A percentile compares a stretch with the other conserved stretches of the same genome.
Conservation (phyloP, 441 rosid species). For the Aleurites moluccanus region DNA sequence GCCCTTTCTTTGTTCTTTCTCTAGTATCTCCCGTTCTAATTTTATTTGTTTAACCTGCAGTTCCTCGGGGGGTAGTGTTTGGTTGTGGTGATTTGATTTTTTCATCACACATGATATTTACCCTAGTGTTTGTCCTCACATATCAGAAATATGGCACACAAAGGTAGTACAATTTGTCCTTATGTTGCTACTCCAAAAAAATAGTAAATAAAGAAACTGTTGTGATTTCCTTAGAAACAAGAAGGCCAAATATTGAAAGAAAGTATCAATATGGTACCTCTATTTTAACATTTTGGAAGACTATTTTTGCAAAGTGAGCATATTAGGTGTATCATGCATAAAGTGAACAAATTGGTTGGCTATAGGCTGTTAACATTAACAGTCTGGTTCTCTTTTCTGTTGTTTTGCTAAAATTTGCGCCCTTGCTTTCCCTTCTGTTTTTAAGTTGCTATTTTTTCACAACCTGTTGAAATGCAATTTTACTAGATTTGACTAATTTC, state of each 20-base stretch:
- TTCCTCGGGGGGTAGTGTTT: slow-evolving; percentile 84
- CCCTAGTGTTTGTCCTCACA: slow-evolving; percentile 86
- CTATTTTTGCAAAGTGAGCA: not conserved
- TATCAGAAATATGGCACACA: slow-evolving; percentile 90
- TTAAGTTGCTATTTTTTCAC: not conserved
- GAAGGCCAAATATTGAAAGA: not conserved
- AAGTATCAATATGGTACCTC: not conserved
- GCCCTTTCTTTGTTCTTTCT: slow-evolving; percentile 17
- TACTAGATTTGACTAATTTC: slow-evolving; percentile 12
- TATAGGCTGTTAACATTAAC: not conserved
- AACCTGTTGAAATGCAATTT: not conserved
- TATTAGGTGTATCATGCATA: not conserved
- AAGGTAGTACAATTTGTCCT: slow-evolving; percentile 50
- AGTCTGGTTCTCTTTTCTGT: not conserved
- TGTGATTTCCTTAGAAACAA: not conserved
- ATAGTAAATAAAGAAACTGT: not conserved
- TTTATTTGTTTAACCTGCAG: slow-evolving; percentile 49
- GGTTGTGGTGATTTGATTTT: slow-evolving; percentile 99
- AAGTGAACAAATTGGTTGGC: not conserved
- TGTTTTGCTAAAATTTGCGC: not conserved
- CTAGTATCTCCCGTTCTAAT: slow-evolving; percentile 24
- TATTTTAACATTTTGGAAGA: not conserved
- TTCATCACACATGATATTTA: slow-evolving; percentile 99
- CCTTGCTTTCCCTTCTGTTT: not conserved
- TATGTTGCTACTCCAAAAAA: not conserved